A percentile compares a stretch with the other conserved stretches of the same genome.
Evolutionary conservation across 805 yeast species (phyloP).

Genomic region (Zygosaccharomyces bailii): DNA sequence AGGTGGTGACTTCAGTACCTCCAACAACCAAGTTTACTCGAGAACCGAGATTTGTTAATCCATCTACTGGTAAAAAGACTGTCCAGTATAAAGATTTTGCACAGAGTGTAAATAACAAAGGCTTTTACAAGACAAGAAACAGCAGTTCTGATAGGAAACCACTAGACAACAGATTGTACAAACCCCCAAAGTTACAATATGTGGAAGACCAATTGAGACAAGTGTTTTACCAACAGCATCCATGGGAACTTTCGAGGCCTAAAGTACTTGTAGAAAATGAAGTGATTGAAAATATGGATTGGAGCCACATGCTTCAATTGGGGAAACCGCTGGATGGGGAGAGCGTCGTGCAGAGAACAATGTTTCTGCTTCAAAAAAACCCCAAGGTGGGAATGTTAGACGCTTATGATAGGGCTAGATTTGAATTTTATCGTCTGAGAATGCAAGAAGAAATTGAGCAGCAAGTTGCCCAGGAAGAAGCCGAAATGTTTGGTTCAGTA

Average conservation of each 20-base stretch:
- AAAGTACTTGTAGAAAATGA: conserved; percentile 74
- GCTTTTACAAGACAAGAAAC: conserved; percentile 37
- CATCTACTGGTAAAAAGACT: conserved; percentile 22
- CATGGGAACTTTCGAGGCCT: conserved; percentile 96
- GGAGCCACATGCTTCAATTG: conserved; percentile 75
- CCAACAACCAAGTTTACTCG: conserved; percentile 59
- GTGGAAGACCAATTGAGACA: conserved; percentile 75
- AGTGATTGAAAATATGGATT: conserved; percentile 63
- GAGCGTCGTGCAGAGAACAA: conserved; percentile 71
- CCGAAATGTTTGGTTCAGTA: conserved; percentile 78
- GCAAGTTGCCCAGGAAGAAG: conserved; percentile 75
- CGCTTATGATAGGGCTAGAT: conserved; percentile 83
- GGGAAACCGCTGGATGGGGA: conserved; percentile 84
- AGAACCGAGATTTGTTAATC: conserved; percentile 29
- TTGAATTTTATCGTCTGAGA: conserved; percentile 82
- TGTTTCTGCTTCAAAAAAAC: conserved; percentile 47
- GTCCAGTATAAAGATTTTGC: conserved; percentile 19
- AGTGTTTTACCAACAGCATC: conserved; percentile 86
- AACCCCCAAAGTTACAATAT: conserved; percentile 33
- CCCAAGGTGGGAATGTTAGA: conserved; percentile 40
- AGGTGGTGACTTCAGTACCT: conserved; percentile 77
- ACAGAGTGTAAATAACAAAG: conserved; percentile 16
- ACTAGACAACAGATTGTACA: conserved; percentile 22
- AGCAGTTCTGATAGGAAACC: conserved; percentile 21
- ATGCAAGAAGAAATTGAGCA: conserved; percentile 77